Conservation (phyloP, 192 early-diverging fungal genomes). For the Phlyctochytrium planicorne region DNA sequence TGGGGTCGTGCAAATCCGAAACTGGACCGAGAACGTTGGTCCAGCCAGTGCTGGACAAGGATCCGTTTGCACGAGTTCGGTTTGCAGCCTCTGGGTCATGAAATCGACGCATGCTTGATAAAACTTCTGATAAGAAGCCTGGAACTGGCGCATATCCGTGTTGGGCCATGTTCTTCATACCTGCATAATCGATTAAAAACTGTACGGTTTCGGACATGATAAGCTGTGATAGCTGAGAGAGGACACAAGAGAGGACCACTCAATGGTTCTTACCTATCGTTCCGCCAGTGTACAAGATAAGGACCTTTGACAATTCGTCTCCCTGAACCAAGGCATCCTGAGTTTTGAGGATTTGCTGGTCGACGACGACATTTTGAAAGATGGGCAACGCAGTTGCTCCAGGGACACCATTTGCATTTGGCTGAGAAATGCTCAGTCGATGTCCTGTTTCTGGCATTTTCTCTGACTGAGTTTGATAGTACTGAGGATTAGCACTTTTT, state of each 20-base stretch:
- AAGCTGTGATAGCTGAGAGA: no score
- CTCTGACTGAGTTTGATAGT: no score
- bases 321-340: conserved; percentile 1
- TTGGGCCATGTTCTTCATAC: conserved; percentile 66
- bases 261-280: conserved; percentile 89
- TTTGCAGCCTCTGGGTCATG: conserved; percentile 53
- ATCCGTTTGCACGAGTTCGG: not conserved
- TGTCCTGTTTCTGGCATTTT: no score
- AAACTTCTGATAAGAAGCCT: conserved; percentile 77
- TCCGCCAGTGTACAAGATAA: conserved; percentile 95
- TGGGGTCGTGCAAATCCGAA: conserved; percentile 7
- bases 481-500: no score
- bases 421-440: no score
- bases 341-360: not conserved
- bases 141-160: conserved; percentile 53
- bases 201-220: no score
- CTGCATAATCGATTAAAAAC: no score
- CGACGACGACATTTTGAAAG: not conserved
- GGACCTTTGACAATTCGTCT: conserved; percentile 45
- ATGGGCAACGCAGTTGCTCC: no score
- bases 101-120: conserved; percentile 76
- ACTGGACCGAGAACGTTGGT: conserved; percentile 18
- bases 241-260: no score
- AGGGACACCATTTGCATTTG: no score
- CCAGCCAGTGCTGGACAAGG: not conserved